Evolutionary conservation across 176 grass and related monocot genomes (phyloP).

Genomic region (Rhynchospora tenuis): DNA sequence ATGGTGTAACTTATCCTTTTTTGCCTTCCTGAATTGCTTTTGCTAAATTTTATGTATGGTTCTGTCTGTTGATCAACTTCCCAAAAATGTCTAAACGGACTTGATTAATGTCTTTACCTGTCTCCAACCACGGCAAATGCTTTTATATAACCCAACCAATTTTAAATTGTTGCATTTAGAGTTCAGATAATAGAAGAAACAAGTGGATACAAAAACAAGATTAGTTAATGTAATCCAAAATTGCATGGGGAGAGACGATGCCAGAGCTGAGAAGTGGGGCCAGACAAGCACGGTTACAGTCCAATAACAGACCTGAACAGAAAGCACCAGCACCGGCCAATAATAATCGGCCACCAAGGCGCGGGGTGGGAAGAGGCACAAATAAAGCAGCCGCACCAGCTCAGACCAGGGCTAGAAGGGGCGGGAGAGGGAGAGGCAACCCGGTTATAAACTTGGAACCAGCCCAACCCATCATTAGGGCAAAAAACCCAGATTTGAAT

Average conservation of each 20-base stretch:
- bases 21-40: not conserved
- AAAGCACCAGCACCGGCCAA: constrained; percentile 25
- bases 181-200: not conserved
- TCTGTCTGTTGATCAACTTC: not conserved
- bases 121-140: not conserved
- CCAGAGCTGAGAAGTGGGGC: constrained; percentile 75
- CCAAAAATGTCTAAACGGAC: not conserved
- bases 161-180: not conserved
- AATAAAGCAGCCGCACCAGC: constrained; percentile 38
- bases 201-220: not conserved
- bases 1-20: too few relatives aligned
- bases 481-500: constrained; percentile 41
- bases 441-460: constrained; percentile 35
- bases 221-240: not conserved
- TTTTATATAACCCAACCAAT: not conserved
- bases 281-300: constrained; percentile 64
- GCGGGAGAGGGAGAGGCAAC: constrained; percentile 28
- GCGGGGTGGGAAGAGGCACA: constrained; percentile 38
- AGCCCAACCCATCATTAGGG: constrained; percentile 28
- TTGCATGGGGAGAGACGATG: constrained; percentile 96
- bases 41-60: constrained; percentile 1
- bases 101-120: not conserved
- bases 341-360: constrained; percentile 36
- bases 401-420: constrained; percentile 25
- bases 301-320: constrained; percentile 44